phyloP scores from a whole-genome alignment of 1,284 basidiomycete genomes.

The Trametes polyzona region DNA sequence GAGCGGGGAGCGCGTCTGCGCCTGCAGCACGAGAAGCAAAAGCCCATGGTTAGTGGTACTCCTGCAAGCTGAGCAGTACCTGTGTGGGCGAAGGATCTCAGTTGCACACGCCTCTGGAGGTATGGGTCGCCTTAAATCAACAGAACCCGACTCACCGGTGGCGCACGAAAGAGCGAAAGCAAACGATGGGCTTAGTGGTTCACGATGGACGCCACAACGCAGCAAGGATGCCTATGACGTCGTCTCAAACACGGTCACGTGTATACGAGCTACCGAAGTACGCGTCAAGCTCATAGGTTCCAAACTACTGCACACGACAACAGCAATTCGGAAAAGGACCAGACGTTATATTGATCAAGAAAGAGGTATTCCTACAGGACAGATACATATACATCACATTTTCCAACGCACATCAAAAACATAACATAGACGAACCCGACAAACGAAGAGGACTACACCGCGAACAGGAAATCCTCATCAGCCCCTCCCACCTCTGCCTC shows the following conservation, averaged over 20 bases:
- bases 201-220: background rate
- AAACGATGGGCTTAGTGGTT: background rate
- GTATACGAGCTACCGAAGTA: background rate
- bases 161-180: background rate
- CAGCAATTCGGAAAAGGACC: too few relatives aligned
- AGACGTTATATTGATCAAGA: too few relatives aligned
- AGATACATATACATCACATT: background rate
- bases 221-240: background rate
- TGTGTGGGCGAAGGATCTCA: too few relatives aligned
- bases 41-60: too few relatives aligned
- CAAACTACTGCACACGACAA: too few relatives aligned
- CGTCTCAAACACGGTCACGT: background rate
- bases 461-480: conserved; percentile 20
- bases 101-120: too few relatives aligned
- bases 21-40: conserved; percentile 20
- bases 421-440: background rate
- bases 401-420: background rate
- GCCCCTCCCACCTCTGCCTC: background rate
- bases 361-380: too few relatives aligned
- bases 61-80: too few relatives aligned
- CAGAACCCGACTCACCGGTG: too few relatives aligned
- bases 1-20: background rate
- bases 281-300: background rate
- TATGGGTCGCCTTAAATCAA: too few relatives aligned
- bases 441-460: background rate